Percentiles rank a stretch among this genome's conserved stretches.
phyloP scores from a whole-genome alignment of 169 alveolate genomes.

The Cytauxzoon felis region DNA sequence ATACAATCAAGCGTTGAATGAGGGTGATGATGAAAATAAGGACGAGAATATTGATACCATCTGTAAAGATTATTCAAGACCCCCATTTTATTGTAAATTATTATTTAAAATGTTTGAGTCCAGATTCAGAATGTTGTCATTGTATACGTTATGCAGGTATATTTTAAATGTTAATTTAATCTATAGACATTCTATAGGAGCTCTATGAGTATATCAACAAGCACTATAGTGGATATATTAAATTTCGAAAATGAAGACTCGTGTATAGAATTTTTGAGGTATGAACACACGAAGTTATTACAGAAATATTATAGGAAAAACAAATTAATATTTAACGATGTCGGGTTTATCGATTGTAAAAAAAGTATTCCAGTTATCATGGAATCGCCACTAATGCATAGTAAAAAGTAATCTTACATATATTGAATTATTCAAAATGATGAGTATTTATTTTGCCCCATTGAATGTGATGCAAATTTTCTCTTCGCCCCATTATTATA shows the following conservation, averaged over 20 bases:
- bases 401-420: too few relatives aligned
- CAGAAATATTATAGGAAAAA: slow-evolving; percentile 2
- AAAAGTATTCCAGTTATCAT: slow-evolving; percentile 21
- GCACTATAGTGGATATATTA: slow-evolving; percentile 8
- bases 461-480: too few relatives aligned
- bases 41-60: background rate
- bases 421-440: too few relatives aligned
- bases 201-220: slow-evolving; percentile 16
- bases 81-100: slow-evolving; percentile 35
- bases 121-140: slow-evolving; percentile 47
- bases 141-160: slow-evolving; percentile 33
- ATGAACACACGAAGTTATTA: background rate
- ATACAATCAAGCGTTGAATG: slow-evolving; percentile 36
- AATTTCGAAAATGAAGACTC: slow-evolving; percentile 13
- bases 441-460: too few relatives aligned
- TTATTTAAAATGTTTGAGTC: slow-evolving; percentile 60
- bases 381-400: slow-evolving; percentile 39
- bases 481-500: too few relatives aligned
- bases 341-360: slow-evolving; percentile 37
- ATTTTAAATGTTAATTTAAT: background rate
- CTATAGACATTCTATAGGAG: slow-evolving; percentile 2
- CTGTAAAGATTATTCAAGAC: background rate
- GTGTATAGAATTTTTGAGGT: slow-evolving; percentile 48
- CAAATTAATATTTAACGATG: slow-evolving; percentile 19
- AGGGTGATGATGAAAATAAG: slow-evolving; percentile 4